Evolutionary conservation across 2,329 filamentous ascomycete species (phyloP).

Genomic region (Alternaria consortialis): DNA sequence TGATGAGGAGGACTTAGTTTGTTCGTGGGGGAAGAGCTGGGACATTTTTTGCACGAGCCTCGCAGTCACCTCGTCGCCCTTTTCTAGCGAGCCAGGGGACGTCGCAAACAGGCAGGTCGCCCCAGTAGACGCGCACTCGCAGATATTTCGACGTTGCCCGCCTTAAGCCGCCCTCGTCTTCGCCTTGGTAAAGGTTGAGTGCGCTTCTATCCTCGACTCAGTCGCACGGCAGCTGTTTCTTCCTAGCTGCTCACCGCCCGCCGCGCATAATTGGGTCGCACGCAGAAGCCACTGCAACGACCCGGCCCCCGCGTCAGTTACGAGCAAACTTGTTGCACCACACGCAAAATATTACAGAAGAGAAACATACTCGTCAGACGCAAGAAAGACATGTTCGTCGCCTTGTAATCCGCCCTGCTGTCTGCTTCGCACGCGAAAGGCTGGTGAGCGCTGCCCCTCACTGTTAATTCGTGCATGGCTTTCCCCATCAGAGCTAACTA

Average conservation of each 20-base stretch:
- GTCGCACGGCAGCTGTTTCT: conserved; percentile 39
- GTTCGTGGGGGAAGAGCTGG: conserved; percentile 6
- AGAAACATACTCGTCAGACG: conserved; percentile 17
- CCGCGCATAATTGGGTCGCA: conserved; percentile 24
- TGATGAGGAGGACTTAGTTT: neutral
- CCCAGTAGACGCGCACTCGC: conserved; percentile 24
- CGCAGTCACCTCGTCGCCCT: conserved; percentile 8
- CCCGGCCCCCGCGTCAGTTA: conserved; percentile 43
- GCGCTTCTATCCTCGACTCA: conserved; percentile 19
- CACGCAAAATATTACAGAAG: conserved; percentile 30
- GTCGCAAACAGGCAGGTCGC: conserved; percentile 15
- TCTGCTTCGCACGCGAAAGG: conserved; percentile 33
- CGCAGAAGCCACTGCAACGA: conserved; percentile 31
- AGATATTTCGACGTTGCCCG: conserved; percentile 23
- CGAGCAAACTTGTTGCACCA: conserved; percentile 44
- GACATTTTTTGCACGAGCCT: neutral
- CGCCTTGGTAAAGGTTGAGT: conserved; percentile 20
- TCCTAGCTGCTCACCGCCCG: conserved; percentile 24
- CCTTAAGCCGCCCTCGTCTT: conserved; percentile 16
- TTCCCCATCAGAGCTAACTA: conserved; percentile 45
- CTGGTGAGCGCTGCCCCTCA: conserved; percentile 39
- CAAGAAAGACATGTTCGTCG: conserved; percentile 33
- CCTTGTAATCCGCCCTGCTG: conserved; percentile 42
- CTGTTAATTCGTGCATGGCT: conserved; percentile 32
- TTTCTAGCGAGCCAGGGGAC: conserved; percentile 16